phyloP scores from a whole-genome alignment of 768 basidiomycete species.

The Ramaria sp. region DNA sequence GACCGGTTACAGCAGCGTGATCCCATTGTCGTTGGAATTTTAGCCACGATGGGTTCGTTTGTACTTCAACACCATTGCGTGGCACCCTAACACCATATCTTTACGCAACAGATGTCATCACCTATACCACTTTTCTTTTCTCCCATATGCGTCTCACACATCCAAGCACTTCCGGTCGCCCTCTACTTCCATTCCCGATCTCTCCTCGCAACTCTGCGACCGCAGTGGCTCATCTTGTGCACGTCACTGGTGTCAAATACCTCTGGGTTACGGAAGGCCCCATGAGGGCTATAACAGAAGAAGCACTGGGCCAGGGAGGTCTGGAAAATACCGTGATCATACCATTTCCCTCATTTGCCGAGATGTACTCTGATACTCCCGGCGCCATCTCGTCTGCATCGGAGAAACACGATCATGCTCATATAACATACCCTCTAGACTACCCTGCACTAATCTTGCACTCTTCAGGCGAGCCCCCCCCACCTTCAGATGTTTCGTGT shows the following conservation, averaged over 20 bases:
- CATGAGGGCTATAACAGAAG: slow-evolving; percentile 14
- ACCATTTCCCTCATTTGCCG: slow-evolving; percentile 13
- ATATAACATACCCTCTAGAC: neutral
- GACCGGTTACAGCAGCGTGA: neutral
- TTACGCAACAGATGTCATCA: slow-evolving; percentile 19
- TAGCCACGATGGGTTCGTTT: neutral
- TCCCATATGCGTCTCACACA: slow-evolving; percentile 14
- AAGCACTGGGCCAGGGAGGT: slow-evolving; percentile 9
- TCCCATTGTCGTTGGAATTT: slow-evolving; percentile 3
- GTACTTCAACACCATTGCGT: neutral
- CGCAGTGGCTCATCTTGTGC: slow-evolving; percentile 27
- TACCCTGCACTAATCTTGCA: slow-evolving; percentile 8
- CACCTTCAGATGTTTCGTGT: neutral
- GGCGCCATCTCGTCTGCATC: neutral
- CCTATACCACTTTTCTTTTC: slow-evolving; percentile 8
- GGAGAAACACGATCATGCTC: neutral
- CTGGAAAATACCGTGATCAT: slow-evolving; percentile 8
- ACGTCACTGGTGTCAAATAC: slow-evolving; percentile 14
- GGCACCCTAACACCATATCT: neutral
- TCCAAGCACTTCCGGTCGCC: neutral
- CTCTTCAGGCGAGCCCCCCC: slow-evolving; percentile 11
- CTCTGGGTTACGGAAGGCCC: slow-evolving; percentile 17
- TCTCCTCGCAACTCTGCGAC: slow-evolving; percentile 11
- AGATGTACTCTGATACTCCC: slow-evolving; percentile 7
- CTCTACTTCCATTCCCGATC: slow-evolving; percentile 21